phyloP scores from a whole-genome alignment of 2,329 filamentous ascomycete genomes.

The Hortaea sp. region DNA sequence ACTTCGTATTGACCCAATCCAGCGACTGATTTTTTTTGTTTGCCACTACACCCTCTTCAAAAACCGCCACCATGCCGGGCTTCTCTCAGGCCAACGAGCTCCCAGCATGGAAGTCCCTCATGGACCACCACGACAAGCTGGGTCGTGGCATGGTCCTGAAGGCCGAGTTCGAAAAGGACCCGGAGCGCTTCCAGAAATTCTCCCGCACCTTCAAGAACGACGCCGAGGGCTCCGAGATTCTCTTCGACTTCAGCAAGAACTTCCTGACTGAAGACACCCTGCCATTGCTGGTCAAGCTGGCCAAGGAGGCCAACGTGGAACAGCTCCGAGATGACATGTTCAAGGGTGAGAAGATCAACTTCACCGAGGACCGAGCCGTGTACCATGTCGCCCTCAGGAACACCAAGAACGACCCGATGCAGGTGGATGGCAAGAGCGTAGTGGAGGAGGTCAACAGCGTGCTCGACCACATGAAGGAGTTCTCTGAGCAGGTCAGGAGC shows the following conservation, averaged over 20 bases:
- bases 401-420: constrained; percentile 65
- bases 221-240: constrained; percentile 71
- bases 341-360: constrained; percentile 96
- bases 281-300: constrained; percentile 75
- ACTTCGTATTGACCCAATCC: too few relatives aligned
- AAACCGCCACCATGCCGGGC: constrained; percentile 36
- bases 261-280: constrained; percentile 90
- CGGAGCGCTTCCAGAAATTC: constrained; percentile 82
- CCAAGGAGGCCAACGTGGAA: constrained; percentile 82
- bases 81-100: constrained; percentile 82
- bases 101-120: constrained; percentile 78
- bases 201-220: constrained; percentile 71
- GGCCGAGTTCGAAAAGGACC: constrained; percentile 82
- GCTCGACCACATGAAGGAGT: constrained; percentile 95
- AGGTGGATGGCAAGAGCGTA: constrained; percentile 86
- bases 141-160: constrained; percentile 88
- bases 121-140: constrained; percentile 76
- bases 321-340: constrained; percentile 97
- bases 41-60: too few relatives aligned
- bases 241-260: constrained; percentile 99
- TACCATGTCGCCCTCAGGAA: constrained; percentile 94
- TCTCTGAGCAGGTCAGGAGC: constrained; percentile 86
- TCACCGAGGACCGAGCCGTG: constrained; percentile 91
- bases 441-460: constrained; percentile 88
- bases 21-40: too few relatives aligned